phyloP scores from a whole-genome alignment of 768 basidiomycete species.

The Imleria badia region DNA sequence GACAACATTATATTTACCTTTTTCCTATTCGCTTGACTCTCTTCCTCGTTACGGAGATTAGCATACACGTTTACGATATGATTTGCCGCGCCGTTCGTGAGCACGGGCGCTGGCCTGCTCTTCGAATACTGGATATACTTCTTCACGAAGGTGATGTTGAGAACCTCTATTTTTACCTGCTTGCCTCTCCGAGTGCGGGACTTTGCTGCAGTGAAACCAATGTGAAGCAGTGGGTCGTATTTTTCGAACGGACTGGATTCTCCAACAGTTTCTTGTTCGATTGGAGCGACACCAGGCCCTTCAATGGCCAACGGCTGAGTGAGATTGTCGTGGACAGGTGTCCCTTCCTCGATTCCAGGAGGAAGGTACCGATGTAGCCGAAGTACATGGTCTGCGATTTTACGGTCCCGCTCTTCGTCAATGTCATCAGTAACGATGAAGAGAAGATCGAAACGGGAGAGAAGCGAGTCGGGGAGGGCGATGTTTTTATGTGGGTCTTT shows the following conservation, averaged over 20 bases:
- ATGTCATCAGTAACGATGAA: slow-evolving; percentile 99
- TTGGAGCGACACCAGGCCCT: slow-evolving; percentile 50
- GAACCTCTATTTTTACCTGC: slow-evolving; percentile 71
- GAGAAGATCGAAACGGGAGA: slow-evolving; percentile 97
- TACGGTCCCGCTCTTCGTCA: slow-evolving; percentile 89
- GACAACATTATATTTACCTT: slow-evolving; percentile 46
- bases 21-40: slow-evolving; percentile 81
- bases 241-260: slow-evolving; percentile 86
- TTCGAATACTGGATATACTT: slow-evolving; percentile 99
- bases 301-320: slow-evolving; percentile 88
- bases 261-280: slow-evolving; percentile 37
- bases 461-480: slow-evolving; percentile 93
- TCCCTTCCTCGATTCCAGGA: slow-evolving; percentile 95
- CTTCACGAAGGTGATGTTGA: slow-evolving; percentile 93
- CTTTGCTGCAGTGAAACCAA: slow-evolving; percentile 59
- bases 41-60: slow-evolving; percentile 86
- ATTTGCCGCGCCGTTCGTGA: slow-evolving; percentile 94
- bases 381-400: slow-evolving; percentile 96
- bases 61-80: slow-evolving; percentile 93
- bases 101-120: slow-evolving; percentile 75
- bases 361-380: slow-evolving; percentile 96
- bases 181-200: slow-evolving; percentile 60
- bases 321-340: slow-evolving; percentile 85
- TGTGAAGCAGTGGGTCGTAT: slow-evolving; percentile 92
- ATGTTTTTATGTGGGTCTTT: slow-evolving; percentile 99